Conservation (phyloP, 345 rosid genomes). For the Sisymbrium irio region DNA sequence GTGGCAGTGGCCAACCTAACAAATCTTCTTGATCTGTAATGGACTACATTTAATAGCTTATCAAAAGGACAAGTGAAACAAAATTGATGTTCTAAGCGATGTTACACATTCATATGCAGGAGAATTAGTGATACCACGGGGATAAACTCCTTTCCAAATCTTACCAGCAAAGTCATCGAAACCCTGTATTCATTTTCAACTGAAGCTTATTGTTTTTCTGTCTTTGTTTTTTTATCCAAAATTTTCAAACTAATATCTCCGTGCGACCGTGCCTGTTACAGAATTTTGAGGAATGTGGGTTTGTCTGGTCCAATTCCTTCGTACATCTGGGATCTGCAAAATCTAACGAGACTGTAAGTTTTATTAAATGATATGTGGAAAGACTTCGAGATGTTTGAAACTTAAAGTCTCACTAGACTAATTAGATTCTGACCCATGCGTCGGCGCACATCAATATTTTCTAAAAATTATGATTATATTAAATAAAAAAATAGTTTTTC, state of each 20-base stretch:
- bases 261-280: not conserved
- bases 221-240: not conserved
- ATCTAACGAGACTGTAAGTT: not conserved
- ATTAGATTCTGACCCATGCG: too few relatives aligned
- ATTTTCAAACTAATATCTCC: not conserved
- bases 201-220: not conserved
- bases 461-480: too few relatives aligned
- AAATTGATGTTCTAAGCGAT: not conserved
- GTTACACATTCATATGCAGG: constrained; percentile 32
- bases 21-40: constrained; percentile 40
- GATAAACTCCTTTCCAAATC: constrained; percentile 36
- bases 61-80: not conserved
- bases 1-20: constrained; percentile 30
- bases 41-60: not conserved
- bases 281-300: constrained; percentile 27
- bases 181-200: not conserved
- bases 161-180: constrained; percentile 30
- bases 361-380: not conserved
- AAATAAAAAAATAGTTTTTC: too few relatives aligned
- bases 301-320: constrained; percentile 17
- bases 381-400: not conserved
- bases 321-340: constrained; percentile 3
- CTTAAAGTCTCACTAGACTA: too few relatives aligned
- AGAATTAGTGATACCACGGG: constrained; percentile 42
- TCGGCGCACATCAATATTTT: too few relatives aligned